Conservation (phyloP, 495 filamentous ascomycete species). For the Aspergillus olivimuriae region DNA sequence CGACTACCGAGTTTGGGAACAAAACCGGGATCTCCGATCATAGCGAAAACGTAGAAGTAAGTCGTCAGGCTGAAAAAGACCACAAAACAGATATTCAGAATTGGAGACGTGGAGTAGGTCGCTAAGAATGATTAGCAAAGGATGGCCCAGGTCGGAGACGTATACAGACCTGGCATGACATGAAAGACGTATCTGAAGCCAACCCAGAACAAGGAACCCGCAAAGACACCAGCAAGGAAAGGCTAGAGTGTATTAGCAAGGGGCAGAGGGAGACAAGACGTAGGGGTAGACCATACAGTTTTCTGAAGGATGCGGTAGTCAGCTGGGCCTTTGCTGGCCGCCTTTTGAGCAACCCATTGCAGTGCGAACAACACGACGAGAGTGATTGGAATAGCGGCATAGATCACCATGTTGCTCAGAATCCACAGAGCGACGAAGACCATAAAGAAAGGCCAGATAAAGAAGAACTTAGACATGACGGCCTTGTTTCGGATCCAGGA, state of each 20-base stretch:
- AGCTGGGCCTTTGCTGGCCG: slow-evolving; percentile 70
- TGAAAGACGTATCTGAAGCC: slow-evolving; percentile 65
- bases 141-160: not conserved
- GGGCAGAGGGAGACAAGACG: too few relatives aligned
- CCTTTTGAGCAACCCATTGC: slow-evolving; percentile 71
- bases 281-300: slow-evolving; percentile 56
- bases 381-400: slow-evolving; percentile 64
- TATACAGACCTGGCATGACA: slow-evolving; percentile 60
- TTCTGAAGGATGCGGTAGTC: slow-evolving; percentile 84
- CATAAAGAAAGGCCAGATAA: slow-evolving; percentile 78
- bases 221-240: slow-evolving; percentile 90
- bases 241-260: slow-evolving; percentile 49
- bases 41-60: slow-evolving; percentile 82
- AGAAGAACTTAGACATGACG: slow-evolving; percentile 82
- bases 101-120: slow-evolving; percentile 55
- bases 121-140: slow-evolving; percentile 28
- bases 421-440: slow-evolving; percentile 64
- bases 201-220: slow-evolving; percentile 78
- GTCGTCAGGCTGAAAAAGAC: slow-evolving; percentile 55
- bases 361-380: slow-evolving; percentile 59
- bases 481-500: slow-evolving; percentile 63
- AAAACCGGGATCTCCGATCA: slow-evolving; percentile 86
- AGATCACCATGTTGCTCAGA: slow-evolving; percentile 67
- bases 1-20: slow-evolving; percentile 89
- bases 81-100: slow-evolving; percentile 70